phyloP scores from a whole-genome alignment of 202 grass and related monocot species.

The Panicum hallii region DNA sequence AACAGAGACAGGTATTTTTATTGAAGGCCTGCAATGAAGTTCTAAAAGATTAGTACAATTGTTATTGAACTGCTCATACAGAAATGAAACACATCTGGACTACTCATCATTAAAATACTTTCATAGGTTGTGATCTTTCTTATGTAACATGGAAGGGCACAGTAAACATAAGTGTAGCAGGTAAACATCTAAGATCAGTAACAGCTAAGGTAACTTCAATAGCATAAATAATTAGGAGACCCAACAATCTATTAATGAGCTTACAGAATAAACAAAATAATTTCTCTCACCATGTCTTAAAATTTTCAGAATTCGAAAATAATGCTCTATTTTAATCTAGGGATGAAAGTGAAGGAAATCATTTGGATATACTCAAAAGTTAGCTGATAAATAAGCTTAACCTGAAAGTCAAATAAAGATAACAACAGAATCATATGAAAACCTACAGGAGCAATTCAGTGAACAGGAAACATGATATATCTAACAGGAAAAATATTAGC shows the following conservation, averaged over 20 bases:
- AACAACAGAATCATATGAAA: slow-evolving; percentile 11
- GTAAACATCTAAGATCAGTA: slow-evolving; percentile 23
- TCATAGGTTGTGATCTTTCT: not conserved
- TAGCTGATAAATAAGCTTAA: slow-evolving; percentile 22
- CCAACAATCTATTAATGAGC: not conserved
- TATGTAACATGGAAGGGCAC: not conserved
- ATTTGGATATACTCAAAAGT: not conserved
- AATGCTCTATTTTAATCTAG: not conserved
- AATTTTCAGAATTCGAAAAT: not conserved
- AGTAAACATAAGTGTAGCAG: slow-evolving; percentile 16
- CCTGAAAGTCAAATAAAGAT: slow-evolving; percentile 16
- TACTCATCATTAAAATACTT: slow-evolving; percentile 1
- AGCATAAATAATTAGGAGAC: not conserved
- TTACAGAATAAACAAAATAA: not conserved
- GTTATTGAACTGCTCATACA: slow-evolving; percentile 13
- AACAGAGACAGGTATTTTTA: slow-evolving; percentile 88
- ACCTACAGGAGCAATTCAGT: slow-evolving; percentile 22
- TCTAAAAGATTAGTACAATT: slow-evolving; percentile 41
- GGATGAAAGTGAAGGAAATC: not conserved
- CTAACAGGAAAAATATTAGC: not conserved
- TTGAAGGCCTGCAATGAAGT: slow-evolving; percentile 73
- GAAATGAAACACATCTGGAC: slow-evolving; percentile 5
- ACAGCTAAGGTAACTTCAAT: not conserved
- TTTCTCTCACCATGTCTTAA: slow-evolving; percentile 5
- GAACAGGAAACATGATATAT: not conserved